Base-by-base conservation (phyloP, 1,284 basidiomycete genomes). In the Marasmius oreades region DNA sequence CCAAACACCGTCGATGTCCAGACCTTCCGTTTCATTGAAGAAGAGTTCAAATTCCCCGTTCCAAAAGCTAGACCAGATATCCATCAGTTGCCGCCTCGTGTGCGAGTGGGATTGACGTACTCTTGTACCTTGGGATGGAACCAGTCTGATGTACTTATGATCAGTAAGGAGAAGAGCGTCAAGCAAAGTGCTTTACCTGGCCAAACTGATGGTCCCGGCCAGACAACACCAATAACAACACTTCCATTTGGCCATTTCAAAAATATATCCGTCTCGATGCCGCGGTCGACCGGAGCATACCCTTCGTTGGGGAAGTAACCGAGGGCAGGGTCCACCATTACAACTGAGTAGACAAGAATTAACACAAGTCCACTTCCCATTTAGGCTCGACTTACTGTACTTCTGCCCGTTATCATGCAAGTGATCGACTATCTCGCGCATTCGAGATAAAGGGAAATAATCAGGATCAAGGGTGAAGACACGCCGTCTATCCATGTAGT, bases 291-390 rank as follows among this genome's bases (percentile, higher is more conserved):
- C 0, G 85, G 68, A 2, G 69, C 75, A 59, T 88, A 88, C 28
- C 67, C 73, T 46, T 77, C 68, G 18, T 70, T 72, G 0, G 81
- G 77, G 10, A 77, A 63, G 56, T 79, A 81, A 0, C 77, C 84
- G 0, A 88, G 75, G 2, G 86, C 86, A n/a, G 88, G 87, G 66
- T 90, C 87, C 2, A 85, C 86, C 86, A 89, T 90, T 46, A 88
- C 66, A 23, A 88, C 84, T 86, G n/a, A n/a, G 59, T 2, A 53
- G 7, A 23, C 23, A 52, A 54, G 20, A 20, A 45, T 39, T 33
- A 24, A 44, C 26, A 20, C 45, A 36, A 4, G 45, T 18, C 14
- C 53, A 10, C 34, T 5, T 12, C 16, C 53, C 44, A 23, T 48
- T n/a, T 36, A 20, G 10, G 22, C 33, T 18, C n/a, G 22, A 66